Base-by-base conservation (phyloP, 2,329 filamentous ascomycete species). In the Sporothrix variecibatus region DNA sequence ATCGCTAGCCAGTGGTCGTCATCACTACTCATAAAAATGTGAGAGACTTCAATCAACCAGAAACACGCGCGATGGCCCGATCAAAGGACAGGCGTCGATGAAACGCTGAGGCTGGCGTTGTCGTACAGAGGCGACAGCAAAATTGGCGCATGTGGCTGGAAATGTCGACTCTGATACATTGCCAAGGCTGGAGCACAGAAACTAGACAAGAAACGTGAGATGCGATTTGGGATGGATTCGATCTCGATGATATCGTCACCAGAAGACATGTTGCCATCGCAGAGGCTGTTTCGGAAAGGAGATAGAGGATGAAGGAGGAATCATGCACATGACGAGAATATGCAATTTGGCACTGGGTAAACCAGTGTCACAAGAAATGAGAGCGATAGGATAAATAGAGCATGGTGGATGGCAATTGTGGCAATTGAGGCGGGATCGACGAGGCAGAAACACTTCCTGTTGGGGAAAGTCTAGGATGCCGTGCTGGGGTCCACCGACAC, bases 61-160 rank as follows among this genome's bases (percentile, higher is more conserved):
- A 71, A 71, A 71, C 69, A 71, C 7, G 23, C 38, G 69, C 69
- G 26, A 31, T 26, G 38, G 23, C n/a, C 2, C 23, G 69, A 71
- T 31, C 34, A 28, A 28, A 34, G 8, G 40, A 34, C 28, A 8
- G 15, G 15, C 17, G 65, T n/a, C 67, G 67, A 69, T 69, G 67
- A 69, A 69, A 69, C 67, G 46, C n/a, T 12, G 43, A 46, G n/a
- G 40, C 60, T 40, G 60, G 34, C 40, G n/a, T 12, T 3, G 17
- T 34, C n/a, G 4, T n/a, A 23, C 20, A 23, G 9, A 3, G 34
- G 15, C 34, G 3, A 20, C 34, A 26, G 38, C 23, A 4, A 34
- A n/a, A 12, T 3, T 26, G 34, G 34, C 1, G 40, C 3, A 28
- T 34, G 65, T 69, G 67, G 67, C 67, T 56, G 67, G 17, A 40